These are phyloP conservation scores for Trametes cubensis DNA, from an alignment of 768 basidiomycete species.

Conservation along the genomic window DNA sequence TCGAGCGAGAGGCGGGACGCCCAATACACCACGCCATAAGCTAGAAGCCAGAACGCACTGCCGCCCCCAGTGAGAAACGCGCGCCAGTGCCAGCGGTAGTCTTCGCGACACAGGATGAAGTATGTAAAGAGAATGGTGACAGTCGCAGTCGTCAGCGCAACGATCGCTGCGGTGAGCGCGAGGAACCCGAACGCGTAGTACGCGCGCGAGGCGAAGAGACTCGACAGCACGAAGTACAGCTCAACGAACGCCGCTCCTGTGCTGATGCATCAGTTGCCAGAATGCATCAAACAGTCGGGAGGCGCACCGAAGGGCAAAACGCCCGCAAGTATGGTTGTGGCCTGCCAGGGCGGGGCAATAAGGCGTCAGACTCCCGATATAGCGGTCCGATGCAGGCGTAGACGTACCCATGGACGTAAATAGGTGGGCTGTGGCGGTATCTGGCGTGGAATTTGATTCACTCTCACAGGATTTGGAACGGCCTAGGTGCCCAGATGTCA, in stretches of 20 bases:
- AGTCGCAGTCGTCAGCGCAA: conserved; percentile 86
- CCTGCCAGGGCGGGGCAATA: conserved; percentile 38
- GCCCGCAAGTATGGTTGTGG: conserved; percentile 80
- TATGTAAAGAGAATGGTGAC: conserved; percentile 89
- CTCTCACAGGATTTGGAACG: conserved; percentile 81
- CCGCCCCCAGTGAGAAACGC: conserved; percentile 92
- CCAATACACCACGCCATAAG: conserved; percentile 91
- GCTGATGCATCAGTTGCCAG: conserved; percentile 9
- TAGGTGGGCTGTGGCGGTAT: conserved; percentile 89
- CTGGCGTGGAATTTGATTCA: conserved; percentile 94
- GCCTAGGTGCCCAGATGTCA: conserved; percentile 43
- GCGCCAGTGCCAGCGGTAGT: conserved; percentile 99
- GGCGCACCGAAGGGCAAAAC: conserved; percentile 84
- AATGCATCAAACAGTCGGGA: neutral
- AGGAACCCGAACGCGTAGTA: conserved; percentile 98
- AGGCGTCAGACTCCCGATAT: conserved; percentile 10
- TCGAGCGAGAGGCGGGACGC: conserved; percentile 82
- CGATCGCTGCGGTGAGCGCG: conserved; percentile 81
- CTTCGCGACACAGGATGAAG: conserved; percentile 91
- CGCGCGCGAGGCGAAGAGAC: conserved; percentile 86
- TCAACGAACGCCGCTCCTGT: conserved; percentile 95
- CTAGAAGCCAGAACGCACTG: conserved; percentile 87
- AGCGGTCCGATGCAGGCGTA: neutral
- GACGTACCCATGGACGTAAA: conserved; percentile 73
- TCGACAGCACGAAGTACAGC: conserved; percentile 88